A percentile compares a stretch with the other conserved stretches of the same genome.
These are phyloP conservation scores for Arthroderma sp. DNA, from an alignment of 2,329 filamentous ascomycete genomes.

Conservation along the genomic window DNA sequence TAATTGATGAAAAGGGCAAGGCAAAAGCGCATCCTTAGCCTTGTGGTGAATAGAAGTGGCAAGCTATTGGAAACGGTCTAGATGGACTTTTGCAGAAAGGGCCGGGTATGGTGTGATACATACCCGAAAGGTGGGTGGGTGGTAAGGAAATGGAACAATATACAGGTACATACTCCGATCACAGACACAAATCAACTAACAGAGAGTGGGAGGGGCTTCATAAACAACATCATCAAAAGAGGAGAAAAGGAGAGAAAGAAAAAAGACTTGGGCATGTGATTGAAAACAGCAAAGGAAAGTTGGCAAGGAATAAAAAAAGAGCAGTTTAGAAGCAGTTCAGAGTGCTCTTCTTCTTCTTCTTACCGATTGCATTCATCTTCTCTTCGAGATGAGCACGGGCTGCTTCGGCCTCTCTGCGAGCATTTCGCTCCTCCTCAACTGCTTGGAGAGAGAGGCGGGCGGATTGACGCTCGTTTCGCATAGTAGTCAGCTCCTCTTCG, in stretches of 20 bases:
- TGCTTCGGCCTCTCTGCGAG: slow-evolving; percentile 77
- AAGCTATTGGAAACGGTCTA: too few species aligned
- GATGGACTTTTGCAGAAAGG: too few species aligned
- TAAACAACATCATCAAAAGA: slow-evolving; percentile 13
- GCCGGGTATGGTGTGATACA: too few species aligned
- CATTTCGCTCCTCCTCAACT: slow-evolving; percentile 91
- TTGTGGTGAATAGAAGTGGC: too few species aligned
- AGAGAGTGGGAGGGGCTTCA: slow-evolving; percentile 3
- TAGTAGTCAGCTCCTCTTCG: slow-evolving; percentile 46
- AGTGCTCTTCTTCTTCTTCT: slow-evolving; percentile 88
- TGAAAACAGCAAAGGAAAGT: background rate
- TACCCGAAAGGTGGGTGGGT: too few species aligned
- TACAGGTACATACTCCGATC: background rate
- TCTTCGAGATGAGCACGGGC: slow-evolving; percentile 83
- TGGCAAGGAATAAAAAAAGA: background rate
- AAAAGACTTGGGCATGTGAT: background rate
- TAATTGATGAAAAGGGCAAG: too few species aligned
- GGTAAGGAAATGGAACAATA: background rate
- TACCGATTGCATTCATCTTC: slow-evolving; percentile 81
- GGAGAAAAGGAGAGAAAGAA: slow-evolving; percentile 1
- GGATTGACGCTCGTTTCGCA: slow-evolving; percentile 46
- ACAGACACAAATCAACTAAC: background rate
- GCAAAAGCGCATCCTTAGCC: too few species aligned
- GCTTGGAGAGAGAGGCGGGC: slow-evolving; percentile 62
- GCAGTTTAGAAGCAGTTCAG: slow-evolving; percentile 82